A percentile compares a stretch with the other conserved stretches of the same genome.
Conservation (phyloP, 768 basidiomycete genomes). For the Lactarius trivialis region DNA sequence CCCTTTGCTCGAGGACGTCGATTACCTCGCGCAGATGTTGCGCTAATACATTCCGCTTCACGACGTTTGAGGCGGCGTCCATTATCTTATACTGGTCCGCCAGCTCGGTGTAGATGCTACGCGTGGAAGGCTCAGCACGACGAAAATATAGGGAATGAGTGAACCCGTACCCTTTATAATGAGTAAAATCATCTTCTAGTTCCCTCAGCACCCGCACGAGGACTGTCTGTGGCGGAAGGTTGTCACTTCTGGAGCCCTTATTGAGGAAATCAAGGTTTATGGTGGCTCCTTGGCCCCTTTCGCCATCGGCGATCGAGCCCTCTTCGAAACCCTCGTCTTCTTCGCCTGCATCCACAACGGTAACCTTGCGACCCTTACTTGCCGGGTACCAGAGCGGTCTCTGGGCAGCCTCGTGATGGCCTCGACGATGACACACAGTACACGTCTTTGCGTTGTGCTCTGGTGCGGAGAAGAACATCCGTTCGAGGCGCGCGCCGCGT, state of each 20-base stretch:
- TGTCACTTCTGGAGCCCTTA: conserved; percentile 24
- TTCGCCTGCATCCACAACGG: conserved; percentile 12
- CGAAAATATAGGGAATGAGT: not conserved
- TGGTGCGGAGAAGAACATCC: conserved; percentile 74
- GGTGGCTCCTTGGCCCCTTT: not conserved
- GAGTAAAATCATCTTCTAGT: conserved; percentile 91
- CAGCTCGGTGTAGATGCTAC: conserved; percentile 82
- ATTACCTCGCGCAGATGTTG: conserved; percentile 88
- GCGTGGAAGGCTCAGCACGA: conserved; percentile 1
- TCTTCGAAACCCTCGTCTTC: conserved; percentile 24
- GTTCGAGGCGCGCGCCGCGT: conserved; percentile 68
- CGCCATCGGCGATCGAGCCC: conserved; percentile 13
- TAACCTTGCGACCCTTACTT: conserved; percentile 20
- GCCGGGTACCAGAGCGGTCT: conserved; percentile 28
- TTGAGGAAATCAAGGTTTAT: conserved; percentile 16
- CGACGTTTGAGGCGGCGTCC: conserved; percentile 75
- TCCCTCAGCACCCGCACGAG: conserved; percentile 76
- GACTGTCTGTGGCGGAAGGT: conserved; percentile 81
- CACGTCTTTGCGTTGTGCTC: conserved; percentile 69
- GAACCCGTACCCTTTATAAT: conserved; percentile 78
- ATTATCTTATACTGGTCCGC: conserved; percentile 90
- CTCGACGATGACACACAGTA: conserved; percentile 53
- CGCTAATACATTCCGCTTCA: conserved; percentile 79
- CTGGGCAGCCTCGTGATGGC: conserved; percentile 20
- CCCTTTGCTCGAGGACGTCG: conserved; percentile 88